Percentiles rank a stretch among this genome's conserved stretches.
These are phyloP conservation scores for Umbellularia californica DNA, from an alignment of 164 flowering plant genomes.

Conservation along the genomic window DNA sequence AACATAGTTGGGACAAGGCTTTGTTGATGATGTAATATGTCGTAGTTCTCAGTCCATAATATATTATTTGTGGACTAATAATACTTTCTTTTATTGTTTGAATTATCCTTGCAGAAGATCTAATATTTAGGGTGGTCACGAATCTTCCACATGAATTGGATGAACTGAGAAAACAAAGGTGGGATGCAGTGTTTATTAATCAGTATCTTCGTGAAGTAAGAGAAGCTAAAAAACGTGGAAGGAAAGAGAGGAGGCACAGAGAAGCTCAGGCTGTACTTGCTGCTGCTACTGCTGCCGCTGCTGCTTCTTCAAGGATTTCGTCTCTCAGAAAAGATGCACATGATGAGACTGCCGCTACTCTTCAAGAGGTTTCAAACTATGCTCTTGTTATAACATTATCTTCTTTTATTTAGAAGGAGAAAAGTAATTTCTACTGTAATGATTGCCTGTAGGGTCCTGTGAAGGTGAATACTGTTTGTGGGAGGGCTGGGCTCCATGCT, in stretches of 20 bases:
- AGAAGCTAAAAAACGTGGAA: conserved; percentile 85
- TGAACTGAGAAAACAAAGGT: conserved; percentile 39
- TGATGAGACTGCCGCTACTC: conserved; percentile 46
- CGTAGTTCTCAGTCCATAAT: not conserved
- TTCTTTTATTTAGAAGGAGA: not conserved
- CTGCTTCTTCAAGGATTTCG: conserved; percentile 80
- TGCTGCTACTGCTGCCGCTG: conserved; percentile 98
- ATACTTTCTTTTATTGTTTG: not conserved
- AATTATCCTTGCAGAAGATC: conserved; percentile 50
- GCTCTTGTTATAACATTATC: conserved; percentile 1
- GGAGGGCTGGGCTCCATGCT: conserved; percentile 43
- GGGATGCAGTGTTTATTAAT: conserved; percentile 82
- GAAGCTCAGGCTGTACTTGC: conserved; percentile 96
- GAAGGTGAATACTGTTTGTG: conserved; percentile 35
- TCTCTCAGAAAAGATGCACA: conserved; percentile 71
- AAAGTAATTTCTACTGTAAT: not conserved
- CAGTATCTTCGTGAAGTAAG: conserved; percentile 68
- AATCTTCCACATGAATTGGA: conserved; percentile 73
- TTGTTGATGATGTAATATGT: not conserved
- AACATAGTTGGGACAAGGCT: too few species aligned
- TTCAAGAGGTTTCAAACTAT: conserved; percentile 43
- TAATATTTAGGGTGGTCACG: conserved; percentile 52
- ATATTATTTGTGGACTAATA: not conserved
- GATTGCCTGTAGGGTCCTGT: conserved; percentile 33
- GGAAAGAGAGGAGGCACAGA: conserved; percentile 80